Base-by-base conservation (phyloP, 2,329 filamentous ascomycete species). In the Monosporascus sp. region DNA sequence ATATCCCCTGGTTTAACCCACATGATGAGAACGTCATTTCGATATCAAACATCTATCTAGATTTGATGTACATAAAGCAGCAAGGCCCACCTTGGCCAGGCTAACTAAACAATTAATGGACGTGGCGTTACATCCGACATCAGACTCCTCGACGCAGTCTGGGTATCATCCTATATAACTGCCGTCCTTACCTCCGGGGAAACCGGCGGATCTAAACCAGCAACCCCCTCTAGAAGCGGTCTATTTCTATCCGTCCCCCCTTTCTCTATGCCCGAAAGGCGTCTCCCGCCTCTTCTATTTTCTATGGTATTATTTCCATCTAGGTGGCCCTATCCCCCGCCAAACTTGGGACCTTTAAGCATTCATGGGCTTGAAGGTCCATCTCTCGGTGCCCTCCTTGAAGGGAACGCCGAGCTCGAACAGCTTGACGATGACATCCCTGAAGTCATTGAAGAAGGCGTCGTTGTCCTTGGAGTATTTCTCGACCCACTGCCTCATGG, bases 331-430 rank as follows among this genome's bases (percentile, higher is more conserved):
- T 1, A 34, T 34, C 31, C 11, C 4, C 31, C 5, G 31, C 11
- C 11, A 34, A 34, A 5, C 11, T 34, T 14, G 31, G 9, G 31
- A 51, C 45, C 44, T 57, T 63, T 68, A 74, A 57, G 72, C 71
- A 53, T 70, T 68, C 57, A 66, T 61, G 54, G 77, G 69, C 83
- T 91, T 91, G 76, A 93, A 84, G 61, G 74, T 78, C 73, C 87
- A 66, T 78, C 69, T 79, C 70, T 86, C 79, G 16, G 73, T 72
- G 63, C 81, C 80, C 71, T 83, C 82, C 64, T 84, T 73, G 71
- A 97, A 97, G 37, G 93, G 92, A 55, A 97, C 93, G 65, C 93
- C 93, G 16, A 97, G 84, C 81, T 97, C 93, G 63, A 97, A 93
- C 48, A 99, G 83, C 78, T 87, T 93, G 64, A 82, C 75, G 53